phyloP scores from a whole-genome alignment of 495 filamentous ascomycete species.

The Recurvomyces mirabilis region DNA sequence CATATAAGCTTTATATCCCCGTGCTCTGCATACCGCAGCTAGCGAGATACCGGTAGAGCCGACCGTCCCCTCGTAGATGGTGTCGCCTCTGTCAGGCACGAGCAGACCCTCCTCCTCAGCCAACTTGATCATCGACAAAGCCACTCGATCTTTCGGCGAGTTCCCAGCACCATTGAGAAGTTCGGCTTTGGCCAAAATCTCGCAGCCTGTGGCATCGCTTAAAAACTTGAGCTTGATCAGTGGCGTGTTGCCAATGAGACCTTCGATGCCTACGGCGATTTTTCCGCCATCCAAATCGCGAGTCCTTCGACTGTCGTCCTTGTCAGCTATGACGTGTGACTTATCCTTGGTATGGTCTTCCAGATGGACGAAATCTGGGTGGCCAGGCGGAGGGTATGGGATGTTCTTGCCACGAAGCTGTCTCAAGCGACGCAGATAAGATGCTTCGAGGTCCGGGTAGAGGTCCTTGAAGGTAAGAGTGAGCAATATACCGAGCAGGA shows the following conservation, averaged over 20 bases:
- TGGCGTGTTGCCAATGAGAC: slow-evolving; percentile 88
- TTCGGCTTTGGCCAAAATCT: slow-evolving; percentile 90
- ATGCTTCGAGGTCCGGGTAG: slow-evolving; percentile 55
- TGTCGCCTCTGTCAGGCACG: slow-evolving; percentile 71
- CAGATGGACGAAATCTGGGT: slow-evolving; percentile 27
- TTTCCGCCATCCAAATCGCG: slow-evolving; percentile 9
- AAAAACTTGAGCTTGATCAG: slow-evolving; percentile 78
- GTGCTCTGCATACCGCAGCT: slow-evolving; percentile 74
- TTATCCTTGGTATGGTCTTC: slow-evolving; percentile 38
- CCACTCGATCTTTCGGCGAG: slow-evolving; percentile 91
- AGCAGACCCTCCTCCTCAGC: slow-evolving; percentile 73
- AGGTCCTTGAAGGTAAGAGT: slow-evolving; percentile 66
- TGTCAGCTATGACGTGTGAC: not conserved
- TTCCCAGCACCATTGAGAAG: slow-evolving; percentile 93
- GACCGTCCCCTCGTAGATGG: slow-evolving; percentile 94
- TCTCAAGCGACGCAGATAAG: slow-evolving; percentile 39
- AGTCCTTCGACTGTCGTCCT: not conserved
- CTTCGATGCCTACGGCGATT: slow-evolving; percentile 67
- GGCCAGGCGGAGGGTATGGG: slow-evolving; percentile 14
- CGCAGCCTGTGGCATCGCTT: slow-evolving; percentile 82
- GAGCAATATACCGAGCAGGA: slow-evolving; percentile 58
- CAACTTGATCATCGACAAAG: slow-evolving; percentile 57
- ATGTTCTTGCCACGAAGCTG: slow-evolving; percentile 8
- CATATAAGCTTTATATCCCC: slow-evolving; percentile 88
- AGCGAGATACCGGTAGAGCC: slow-evolving; percentile 91